Base-by-base conservation (phyloP, 2,329 filamentous ascomycete genomes). In the Neonectria ditissima region DNA sequence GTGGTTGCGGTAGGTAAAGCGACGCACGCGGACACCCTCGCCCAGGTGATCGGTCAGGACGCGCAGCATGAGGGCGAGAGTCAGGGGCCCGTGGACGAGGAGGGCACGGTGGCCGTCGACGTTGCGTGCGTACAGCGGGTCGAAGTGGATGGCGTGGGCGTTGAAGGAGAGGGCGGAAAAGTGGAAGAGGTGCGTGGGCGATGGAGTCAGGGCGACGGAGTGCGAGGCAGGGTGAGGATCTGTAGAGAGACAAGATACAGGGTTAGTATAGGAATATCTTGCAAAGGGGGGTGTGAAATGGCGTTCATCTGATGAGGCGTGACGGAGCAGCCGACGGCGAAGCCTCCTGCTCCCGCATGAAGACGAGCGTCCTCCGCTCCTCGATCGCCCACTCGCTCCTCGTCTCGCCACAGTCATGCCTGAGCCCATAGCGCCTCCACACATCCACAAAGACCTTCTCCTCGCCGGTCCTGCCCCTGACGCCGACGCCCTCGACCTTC, bases 101-200 rank as follows among this genome's bases (percentile, higher is more conserved):
- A 93, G 82, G 64, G 89, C 87, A 5, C 84, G 84, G 76, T 97
- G 90, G 11, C 92, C 92, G 77, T 98, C 96, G 13, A 89, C 81
- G 13, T 86, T 81, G 41, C 85, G 85, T 55, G 89, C 89, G 79
- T 93, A 97, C 45, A 84, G 75, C 1, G 84, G 86, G 77, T 97
- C 92, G 22, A 97, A 84, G 79, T 99, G 96, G 70, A 99, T 97
- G 16, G 86, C 84, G 79, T 99, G 96, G 1, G 93, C 93, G 78
- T 99, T 99, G 82, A 93, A 94, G 2, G 92, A 95, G 34, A 99
- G 86, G 0, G 94, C 94, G 20, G 92, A 96, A 82, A 95, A 98
- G 62, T 94, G 89, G 80, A 97, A 97, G 57, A 99, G 88, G 5
- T 97, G 86, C 5, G 86, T 82, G 3, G 87, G 83, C 2, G 90